These are phyloP conservation scores for Cardamine occulta DNA, from an alignment of 345 rosid genomes.

Conservation along the genomic window DNA sequence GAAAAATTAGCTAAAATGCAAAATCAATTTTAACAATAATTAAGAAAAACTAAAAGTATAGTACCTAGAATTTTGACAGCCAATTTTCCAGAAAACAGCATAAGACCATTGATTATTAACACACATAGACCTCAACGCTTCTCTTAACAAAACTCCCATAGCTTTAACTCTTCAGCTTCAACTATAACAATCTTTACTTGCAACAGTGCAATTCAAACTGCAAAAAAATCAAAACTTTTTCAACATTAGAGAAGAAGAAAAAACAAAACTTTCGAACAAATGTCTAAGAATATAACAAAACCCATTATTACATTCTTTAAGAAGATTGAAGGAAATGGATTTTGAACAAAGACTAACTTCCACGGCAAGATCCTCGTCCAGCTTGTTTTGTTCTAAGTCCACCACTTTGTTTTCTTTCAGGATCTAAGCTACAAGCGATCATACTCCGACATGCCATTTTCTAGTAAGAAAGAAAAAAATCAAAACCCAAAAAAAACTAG, in stretches of 20 bases:
- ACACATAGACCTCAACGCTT: constrained; percentile 80
- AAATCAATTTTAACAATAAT: background rate
- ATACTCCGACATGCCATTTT: constrained; percentile 71
- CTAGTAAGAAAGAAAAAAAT: background rate
- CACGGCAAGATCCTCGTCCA: constrained; percentile 97
- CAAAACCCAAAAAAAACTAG: background rate
- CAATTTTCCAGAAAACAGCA: constrained; percentile 97
- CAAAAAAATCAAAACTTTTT: constrained; percentile 23
- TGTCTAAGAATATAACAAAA: background rate
- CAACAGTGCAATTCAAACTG: constrained; percentile 40
- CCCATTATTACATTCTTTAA: constrained; percentile 42
- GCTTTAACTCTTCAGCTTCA: constrained; percentile 26
- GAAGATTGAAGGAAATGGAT: constrained; percentile 30
- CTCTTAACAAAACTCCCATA: constrained; percentile 79
- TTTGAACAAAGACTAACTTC: constrained; percentile 69
- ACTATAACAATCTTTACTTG: constrained; percentile 33
- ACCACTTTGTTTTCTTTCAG: constrained; percentile 89
- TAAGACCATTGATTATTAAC: constrained; percentile 77
- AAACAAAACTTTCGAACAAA: background rate
- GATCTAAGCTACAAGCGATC: constrained; percentile 80
- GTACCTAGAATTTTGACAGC: constrained; percentile 87
- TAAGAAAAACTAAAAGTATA: background rate
- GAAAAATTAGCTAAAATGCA: constrained; percentile 15
- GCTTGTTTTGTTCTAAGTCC: constrained; percentile 97
- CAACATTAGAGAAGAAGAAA: background rate